Base-by-base conservation (phyloP, 352 stramenopile genomes). In the Lagenidium giganteum region DNA sequence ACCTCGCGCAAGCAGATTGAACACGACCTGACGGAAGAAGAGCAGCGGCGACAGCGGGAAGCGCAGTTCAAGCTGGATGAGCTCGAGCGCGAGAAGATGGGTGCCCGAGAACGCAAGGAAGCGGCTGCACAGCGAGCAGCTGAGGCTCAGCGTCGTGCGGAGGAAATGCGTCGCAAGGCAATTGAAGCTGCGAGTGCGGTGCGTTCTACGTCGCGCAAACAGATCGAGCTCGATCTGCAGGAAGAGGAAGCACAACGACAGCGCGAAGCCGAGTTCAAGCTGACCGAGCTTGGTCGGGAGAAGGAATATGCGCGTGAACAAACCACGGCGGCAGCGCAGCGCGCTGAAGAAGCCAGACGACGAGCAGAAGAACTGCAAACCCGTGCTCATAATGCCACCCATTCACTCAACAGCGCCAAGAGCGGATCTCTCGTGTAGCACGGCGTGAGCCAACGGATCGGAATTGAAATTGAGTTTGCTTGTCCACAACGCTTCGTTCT, bases 1-100 rank as follows among this genome's bases (percentile, higher is more conserved):
- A 74, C 78, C 41, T 83, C 75, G 27, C 70, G 76, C 1, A 51
- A 54, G 20, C 73, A 86, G 52, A 87, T 93, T 20, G 77, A 90
- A 43, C 70, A 61, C 4, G 64, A 80, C 28, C 51, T 90, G 8
- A 55, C 48, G 28, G 55, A 68, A 26, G 81, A 93, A 57, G 78
- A 91, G 53, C 56, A 54, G 6, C 52, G 66, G 14, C 78, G 75
- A 2, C 57, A 76, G 22, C 51, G 45, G 14, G 53, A 73, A 17
- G 57, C 63, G 37, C 52, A 83, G 36, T 42, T 35, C 22, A 66
- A 66, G 33, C 41, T 91, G 38, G 42, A 66, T 23, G 64, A 62
- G 32, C 64, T 93, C 7, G 60, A 86, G 36, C 52, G 57, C 32
- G 70, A 65, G 26, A 87, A 83, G 51, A 23, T 51, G 11, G 31